Evolutionary conservation across 2,329 filamentous ascomycete species (phyloP).

Genomic region (Penicillium sp.): DNA sequence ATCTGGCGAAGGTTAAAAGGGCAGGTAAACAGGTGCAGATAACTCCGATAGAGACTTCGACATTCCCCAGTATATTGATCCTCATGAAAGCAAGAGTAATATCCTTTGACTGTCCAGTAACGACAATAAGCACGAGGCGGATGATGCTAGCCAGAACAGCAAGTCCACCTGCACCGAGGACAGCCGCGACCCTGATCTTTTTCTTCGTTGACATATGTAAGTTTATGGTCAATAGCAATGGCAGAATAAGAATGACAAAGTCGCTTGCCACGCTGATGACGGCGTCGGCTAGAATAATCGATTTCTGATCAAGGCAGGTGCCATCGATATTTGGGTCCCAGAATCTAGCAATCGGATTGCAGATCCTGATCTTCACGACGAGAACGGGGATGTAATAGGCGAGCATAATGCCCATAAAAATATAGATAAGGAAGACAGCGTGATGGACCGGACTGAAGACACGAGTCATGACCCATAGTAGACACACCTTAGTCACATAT

Average conservation of each 20-base stretch:
- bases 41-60: neutral
- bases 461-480: slow-evolving; percentile 47
- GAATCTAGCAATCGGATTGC: neutral
- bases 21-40: neutral
- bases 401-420: neutral
- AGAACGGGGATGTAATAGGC: neutral
- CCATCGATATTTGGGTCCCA: neutral
- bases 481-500: slow-evolving; percentile 44
- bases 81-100: neutral
- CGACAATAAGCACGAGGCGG: neutral
- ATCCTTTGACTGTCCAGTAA: neutral
- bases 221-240: neutral
- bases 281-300: neutral
- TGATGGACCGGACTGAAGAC: slow-evolving; percentile 47
- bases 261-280: neutral
- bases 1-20: neutral
- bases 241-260: neutral
- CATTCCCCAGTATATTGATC: neutral
- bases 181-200: neutral
- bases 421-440: slow-evolving; percentile 32
- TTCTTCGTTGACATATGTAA: neutral
- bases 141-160: neutral
- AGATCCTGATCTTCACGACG: neutral
- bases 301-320: neutral
- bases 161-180: neutral